Conservation (phyloP, 164 flowering plant species). For the Saururus chinensis region DNA sequence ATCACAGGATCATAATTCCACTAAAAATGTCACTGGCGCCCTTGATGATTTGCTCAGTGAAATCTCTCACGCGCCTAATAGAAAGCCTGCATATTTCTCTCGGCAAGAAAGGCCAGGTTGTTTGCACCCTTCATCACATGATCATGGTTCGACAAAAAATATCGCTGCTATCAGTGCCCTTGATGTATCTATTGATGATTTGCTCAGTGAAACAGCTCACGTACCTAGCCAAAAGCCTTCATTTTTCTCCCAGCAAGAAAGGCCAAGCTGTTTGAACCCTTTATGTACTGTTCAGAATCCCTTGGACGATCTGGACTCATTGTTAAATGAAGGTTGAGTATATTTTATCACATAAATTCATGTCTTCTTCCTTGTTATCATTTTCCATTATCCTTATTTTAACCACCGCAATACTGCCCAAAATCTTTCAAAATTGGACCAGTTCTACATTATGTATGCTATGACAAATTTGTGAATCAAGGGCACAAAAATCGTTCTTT, state of each 20-base stretch:
- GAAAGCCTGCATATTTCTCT: constrained; percentile 3
- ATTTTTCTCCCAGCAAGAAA: constrained; percentile 3
- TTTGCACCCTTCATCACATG: constrained; percentile 1
- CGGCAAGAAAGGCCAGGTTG: constrained; percentile 3
- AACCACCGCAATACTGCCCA: too few species aligned
- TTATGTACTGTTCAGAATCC: constrained; percentile 21
- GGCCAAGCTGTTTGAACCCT: constrained; percentile 3
- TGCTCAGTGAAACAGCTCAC: constrained; percentile 23
- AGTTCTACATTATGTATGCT: too few species aligned
- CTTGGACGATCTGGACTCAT: constrained; percentile 66
- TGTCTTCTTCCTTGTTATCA: too few species aligned
- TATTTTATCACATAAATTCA: too few species aligned
- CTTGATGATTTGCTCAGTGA: constrained; percentile 33
- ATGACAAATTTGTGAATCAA: too few species aligned
- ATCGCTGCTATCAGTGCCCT: constrained; percentile 10
- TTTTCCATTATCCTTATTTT: too few species aligned
- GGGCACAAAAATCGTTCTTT: too few species aligned
- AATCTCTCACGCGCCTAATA: constrained; percentile 18
- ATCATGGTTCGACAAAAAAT: constrained; percentile 6
- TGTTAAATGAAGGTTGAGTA: constrained; percentile 51
- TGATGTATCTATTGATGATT: constrained; percentile 41
- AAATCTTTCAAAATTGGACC: too few species aligned
- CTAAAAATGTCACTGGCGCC: constrained; percentile 7
- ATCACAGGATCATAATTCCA: constrained; percentile 4
- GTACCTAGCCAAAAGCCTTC: constrained; percentile 5